These are phyloP conservation scores for Gigaspora rosea DNA, from an alignment of 192 early-diverging fungal genomes.

Conservation along the genomic window DNA sequence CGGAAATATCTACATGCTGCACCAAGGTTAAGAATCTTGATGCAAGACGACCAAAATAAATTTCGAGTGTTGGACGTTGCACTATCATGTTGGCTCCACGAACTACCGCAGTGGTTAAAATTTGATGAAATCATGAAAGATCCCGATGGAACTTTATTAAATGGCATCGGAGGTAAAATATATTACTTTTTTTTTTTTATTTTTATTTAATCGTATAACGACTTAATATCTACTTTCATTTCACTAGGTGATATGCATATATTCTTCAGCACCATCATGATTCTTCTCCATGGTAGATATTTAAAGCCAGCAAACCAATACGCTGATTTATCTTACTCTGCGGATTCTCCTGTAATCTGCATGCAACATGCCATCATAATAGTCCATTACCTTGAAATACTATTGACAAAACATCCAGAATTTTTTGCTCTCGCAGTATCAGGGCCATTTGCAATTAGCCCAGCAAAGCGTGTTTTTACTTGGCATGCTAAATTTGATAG, in stretches of 20 bases:
- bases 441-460: constrained; percentile 19
- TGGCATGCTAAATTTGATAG: constrained; percentile 3
- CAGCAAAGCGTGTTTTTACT: constrained; percentile 19
- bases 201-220: background rate
- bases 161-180: constrained; percentile 29
- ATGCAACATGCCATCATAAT: constrained; percentile 11
- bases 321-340: background rate
- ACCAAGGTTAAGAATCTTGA: constrained; percentile 5
- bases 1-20: constrained; percentile 24
- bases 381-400: constrained; percentile 7
- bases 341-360: constrained; percentile 11
- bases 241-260: constrained; percentile 21
- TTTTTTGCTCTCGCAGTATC: constrained; percentile 10
- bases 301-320: background rate
- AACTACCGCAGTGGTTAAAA: constrained; percentile 10
- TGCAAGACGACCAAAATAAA: constrained; percentile 30
- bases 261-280: constrained; percentile 16
- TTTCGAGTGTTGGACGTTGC: constrained; percentile 19
- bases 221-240: background rate
- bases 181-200: background rate
- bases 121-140: constrained; percentile 5
- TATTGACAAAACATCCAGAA: background rate
- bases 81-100: constrained; percentile 15
- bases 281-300: constrained; percentile 24
- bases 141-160: constrained; percentile 22